phyloP scores from a whole-genome alignment of 108 stramenopile species.

The Nannochloropsis oceanica region DNA sequence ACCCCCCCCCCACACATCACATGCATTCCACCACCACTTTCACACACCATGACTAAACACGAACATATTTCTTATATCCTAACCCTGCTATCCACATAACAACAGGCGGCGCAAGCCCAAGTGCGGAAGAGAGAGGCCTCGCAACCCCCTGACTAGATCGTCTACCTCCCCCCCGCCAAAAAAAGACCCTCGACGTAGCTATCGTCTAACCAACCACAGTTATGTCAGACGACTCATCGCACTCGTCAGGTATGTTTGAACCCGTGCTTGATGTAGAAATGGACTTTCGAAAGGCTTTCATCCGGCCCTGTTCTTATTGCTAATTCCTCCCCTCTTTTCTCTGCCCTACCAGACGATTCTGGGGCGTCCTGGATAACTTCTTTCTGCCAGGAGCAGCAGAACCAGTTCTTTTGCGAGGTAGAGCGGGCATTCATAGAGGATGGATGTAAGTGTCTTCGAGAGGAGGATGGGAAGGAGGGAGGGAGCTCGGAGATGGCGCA shows the following conservation, averaged over 20 bases:
- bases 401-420: conserved; percentile 63
- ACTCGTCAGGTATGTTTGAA: not conserved
- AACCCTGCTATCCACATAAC: no score
- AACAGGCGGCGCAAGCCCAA: no score
- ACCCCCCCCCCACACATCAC: no score
- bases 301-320: not conserved
- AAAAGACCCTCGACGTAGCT: no score
- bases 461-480: not conserved
- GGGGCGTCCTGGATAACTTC: conserved; percentile 19
- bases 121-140: no score
- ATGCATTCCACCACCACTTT: no score
- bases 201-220: no score
- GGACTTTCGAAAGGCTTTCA: no score
- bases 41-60: no score
- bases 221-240: not conserved
- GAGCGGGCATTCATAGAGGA: conserved; percentile 89
- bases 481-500: not conserved
- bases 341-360: not conserved
- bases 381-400: conserved; percentile 17
- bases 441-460: conserved; percentile 31
- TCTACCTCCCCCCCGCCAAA: no score
- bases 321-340: not conserved
- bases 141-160: no score
- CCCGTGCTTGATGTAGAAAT: not conserved
- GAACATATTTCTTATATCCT: no score